Evolutionary conservation across 139 green algal species (phyloP), one percentile per base, ranked within the genome.

Genomic region (Chlorella vulgaris): DNA sequence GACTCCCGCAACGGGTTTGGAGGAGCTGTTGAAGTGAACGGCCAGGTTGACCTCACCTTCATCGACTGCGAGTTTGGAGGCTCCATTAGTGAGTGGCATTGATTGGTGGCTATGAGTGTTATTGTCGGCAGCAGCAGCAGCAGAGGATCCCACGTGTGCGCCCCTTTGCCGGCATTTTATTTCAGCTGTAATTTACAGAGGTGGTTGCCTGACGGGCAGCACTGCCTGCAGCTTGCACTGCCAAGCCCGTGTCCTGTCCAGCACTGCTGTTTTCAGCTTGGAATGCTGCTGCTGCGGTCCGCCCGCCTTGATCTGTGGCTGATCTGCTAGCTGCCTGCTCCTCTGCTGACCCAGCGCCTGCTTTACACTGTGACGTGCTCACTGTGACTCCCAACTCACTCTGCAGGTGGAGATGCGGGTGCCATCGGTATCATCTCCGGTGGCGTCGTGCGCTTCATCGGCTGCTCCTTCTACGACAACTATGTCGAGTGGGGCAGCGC

Each of bases 391-490:
- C n/a, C n/a, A n/a, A n/a, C n/a, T n/a, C n/a, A n/a, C 24, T 22
- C 29, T 40, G 66, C 78, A 83, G 78, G 78, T n/a, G 78, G 78
- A 26, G 78, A 83, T 18, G 78, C 42, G 50, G 78, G 78, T 28
- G 78, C 78, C 22, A 2, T 83, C 4, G 66, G 39, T n/a, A 70
- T 77, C 15, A 40, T 77, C 33, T 60, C 42, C 24, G 18, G 29
- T 1, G 66, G 66, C 36, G n/a, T 69, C 1, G 55, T 69, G 26
- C 58, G 42, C 47, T 84, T 84, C 40, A 38, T 31, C 2, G 33
- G 63, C 78, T 84, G 78, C 68, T 38, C 58, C 26, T 84, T 84
- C 40, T 78, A 78, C 55, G 68, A 84, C 78, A 84, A 84, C 68
- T 10, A 39, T n/a, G 61, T 35, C 8, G 50, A 79, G 31, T 84